Conservation (phyloP, 768 basidiomycete species). For the Clathrus columnatus region DNA sequence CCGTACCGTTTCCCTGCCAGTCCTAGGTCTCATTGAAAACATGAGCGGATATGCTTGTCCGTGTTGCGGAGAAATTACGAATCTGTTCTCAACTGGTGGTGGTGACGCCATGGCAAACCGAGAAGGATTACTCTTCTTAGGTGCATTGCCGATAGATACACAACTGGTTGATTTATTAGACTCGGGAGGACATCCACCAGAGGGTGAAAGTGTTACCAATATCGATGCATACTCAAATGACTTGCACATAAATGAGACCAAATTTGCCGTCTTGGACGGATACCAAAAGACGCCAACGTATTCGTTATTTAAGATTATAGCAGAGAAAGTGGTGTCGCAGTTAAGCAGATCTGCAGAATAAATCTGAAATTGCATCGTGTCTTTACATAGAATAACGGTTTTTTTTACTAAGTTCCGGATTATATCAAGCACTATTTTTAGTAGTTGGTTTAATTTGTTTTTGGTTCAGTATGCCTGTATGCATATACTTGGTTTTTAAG, state of each 20-base stretch:
- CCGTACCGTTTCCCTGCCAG: constrained; percentile 73
- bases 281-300: constrained; percentile 66
- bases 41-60: constrained; percentile 99
- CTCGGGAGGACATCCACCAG: constrained; percentile 33
- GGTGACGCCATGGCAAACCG: constrained; percentile 79
- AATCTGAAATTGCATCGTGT: too few relatives aligned
- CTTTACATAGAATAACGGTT: too few relatives aligned
- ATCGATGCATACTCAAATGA: constrained; percentile 4
- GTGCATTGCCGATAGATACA: constrained; percentile 87
- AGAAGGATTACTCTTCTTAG: constrained; percentile 71
- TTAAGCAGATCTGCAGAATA: constrained; percentile 14
- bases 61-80: constrained; percentile 91
- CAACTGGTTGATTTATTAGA: constrained; percentile 84
- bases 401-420: too few relatives aligned
- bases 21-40: constrained; percentile 92
- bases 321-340: constrained; percentile 32
- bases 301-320: constrained; percentile 56
- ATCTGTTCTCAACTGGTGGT: constrained; percentile 91
- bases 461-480: too few relatives aligned
- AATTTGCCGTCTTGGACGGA: constrained; percentile 46
- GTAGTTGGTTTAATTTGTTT: too few relatives aligned
- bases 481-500: too few relatives aligned
- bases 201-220: constrained; percentile 11
- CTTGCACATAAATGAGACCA: constrained; percentile 17
- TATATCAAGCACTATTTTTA: too few relatives aligned